Conservation (phyloP, 148 eudicot genomes). For the Chenopodium quinoa region DNA sequence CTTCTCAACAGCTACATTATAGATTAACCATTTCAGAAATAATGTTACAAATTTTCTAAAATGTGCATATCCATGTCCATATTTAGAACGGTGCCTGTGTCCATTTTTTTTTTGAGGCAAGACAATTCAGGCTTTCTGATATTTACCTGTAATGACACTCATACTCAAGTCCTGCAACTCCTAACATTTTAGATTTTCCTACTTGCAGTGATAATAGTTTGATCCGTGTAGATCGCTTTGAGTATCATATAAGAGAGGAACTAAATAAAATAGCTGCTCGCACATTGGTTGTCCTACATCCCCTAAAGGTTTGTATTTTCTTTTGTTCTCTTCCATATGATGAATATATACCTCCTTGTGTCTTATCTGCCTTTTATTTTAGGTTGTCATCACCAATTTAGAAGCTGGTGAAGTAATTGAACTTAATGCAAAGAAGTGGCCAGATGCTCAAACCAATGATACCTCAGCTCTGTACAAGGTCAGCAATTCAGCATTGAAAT, state of each 20-base stretch:
- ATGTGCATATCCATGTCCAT: no score
- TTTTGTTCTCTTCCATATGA: not conserved
- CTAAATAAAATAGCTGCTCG: constrained; percentile 78
- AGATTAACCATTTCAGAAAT: no score
- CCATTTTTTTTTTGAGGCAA: no score
- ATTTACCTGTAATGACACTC: no score
- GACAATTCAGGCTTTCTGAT: no score
- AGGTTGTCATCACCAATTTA: constrained; percentile 91
- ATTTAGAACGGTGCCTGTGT: no score
- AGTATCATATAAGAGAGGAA: constrained; percentile 86
- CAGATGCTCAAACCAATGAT: constrained; percentile 76
- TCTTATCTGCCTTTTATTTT: constrained; percentile 17
- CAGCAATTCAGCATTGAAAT: constrained; percentile 14
- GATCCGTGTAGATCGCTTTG: constrained; percentile 72
- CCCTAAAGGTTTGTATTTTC: constrained; percentile 64
- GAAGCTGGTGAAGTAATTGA: constrained; percentile 62
- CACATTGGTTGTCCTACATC: constrained; percentile 76
- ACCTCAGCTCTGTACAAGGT: constrained; percentile 75
- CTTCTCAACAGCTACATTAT: no score
- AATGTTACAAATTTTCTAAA: no score
- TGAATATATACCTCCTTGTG: constrained; percentile 3
- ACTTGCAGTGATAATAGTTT: constrained; percentile 73
- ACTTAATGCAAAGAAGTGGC: constrained; percentile 94
- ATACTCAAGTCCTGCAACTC: not conserved
- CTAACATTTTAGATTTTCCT: not conserved